Evolutionary conservation across 2,329 filamentous ascomycete genomes (phyloP), one percentile per base, ranked within the genome.

Genomic region (Davidsoniella neocaledoniae): DNA sequence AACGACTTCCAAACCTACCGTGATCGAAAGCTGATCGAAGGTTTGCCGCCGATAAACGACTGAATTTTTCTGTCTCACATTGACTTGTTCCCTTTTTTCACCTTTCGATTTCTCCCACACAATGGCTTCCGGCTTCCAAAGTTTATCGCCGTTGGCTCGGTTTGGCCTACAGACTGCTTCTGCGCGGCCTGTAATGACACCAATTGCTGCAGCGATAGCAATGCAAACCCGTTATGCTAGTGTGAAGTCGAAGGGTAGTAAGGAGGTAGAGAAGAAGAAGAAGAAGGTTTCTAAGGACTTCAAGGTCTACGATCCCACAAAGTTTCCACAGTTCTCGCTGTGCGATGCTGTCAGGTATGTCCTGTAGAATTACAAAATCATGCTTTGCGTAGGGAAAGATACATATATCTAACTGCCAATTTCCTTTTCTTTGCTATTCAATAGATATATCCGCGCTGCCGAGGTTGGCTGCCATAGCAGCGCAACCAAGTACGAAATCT

Each of bases 261-360:
- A 54, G 25, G 49, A 46, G 6, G 40, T 17, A 12, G 47, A 45
- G 14, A 72, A 70, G 57, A 78, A 75, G 65, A 74, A 72, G 63
- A 79, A 73, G 64, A 69, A 72, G 58, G 66, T 71, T 48, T 74
- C 77, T 60, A 86, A 85, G 66, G 71, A 74, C 9, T 77, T 75
- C 54, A 77, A 75, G 55, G 74, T 77, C 29, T 87, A 79, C 62
- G 73, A 78, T 55, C 63, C 90, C 55, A 74, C 78, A 41, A 72
- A 86, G 36, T 67, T 67, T 38, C 65, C 66, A 0, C 81, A 84
- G 59, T 94, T 83, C 60, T 77, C 86, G 1, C 72, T 98, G 29
- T 83, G 86, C 57, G 91, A 98, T 69, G 93, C 91, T 14, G 91
- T 98, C 78, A 78, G 88, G 86, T 86, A 67, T 52, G 72, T 29